A percentile compares a stretch with the other conserved stretches of the same genome.
Evolutionary conservation across 805 yeast genomes (phyloP).

Genomic region (Soucietia sequanensis): DNA sequence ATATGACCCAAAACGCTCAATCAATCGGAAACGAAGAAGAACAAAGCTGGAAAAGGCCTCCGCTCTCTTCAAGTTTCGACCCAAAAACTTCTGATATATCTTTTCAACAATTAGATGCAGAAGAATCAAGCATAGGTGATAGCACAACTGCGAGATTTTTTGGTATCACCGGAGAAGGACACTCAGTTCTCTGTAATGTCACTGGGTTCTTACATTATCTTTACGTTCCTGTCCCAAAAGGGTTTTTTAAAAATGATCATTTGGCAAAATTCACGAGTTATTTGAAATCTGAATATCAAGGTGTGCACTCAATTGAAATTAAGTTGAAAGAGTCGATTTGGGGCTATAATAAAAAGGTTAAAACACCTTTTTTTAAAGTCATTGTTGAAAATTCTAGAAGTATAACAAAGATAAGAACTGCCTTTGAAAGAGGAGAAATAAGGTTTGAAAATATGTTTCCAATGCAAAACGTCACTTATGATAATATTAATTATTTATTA

Average conservation of each 20-base stretch:
- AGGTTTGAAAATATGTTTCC: conserved; percentile 63
- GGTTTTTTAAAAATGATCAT: conserved; percentile 58
- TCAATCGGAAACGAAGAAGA: conserved; percentile 30
- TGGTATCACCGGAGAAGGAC: conserved; percentile 87
- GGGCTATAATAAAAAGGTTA: conserved; percentile 84
- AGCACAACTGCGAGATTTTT: conserved; percentile 75
- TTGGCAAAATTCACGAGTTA: conserved; percentile 45
- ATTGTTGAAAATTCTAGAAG: conserved; percentile 62
- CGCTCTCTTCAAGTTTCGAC: conserved; percentile 48
- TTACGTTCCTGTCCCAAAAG: conserved; percentile 87
- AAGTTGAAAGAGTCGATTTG: conserved; percentile 80
- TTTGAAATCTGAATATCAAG: conserved; percentile 48
- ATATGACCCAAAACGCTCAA: conserved; percentile 31
- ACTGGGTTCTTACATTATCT: conserved; percentile 87
- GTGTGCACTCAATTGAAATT: conserved; percentile 66
- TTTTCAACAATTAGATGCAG: conserved; percentile 95
- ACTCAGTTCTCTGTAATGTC: conserved; percentile 87
- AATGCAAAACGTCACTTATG: conserved; percentile 69
- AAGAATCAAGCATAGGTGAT: conserved; percentile 65
- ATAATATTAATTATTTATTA: conserved; percentile 81
- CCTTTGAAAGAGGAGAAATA: conserved; percentile 81
- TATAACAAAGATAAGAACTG: conserved; percentile 68
- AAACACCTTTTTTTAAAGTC: conserved; percentile 77
- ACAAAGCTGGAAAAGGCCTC: conserved; percentile 55
- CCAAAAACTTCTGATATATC: conserved; percentile 52